These are phyloP conservation scores for Calendula officinalis DNA, from an alignment of 129 eudicot species.

Conservation along the genomic window DNA sequence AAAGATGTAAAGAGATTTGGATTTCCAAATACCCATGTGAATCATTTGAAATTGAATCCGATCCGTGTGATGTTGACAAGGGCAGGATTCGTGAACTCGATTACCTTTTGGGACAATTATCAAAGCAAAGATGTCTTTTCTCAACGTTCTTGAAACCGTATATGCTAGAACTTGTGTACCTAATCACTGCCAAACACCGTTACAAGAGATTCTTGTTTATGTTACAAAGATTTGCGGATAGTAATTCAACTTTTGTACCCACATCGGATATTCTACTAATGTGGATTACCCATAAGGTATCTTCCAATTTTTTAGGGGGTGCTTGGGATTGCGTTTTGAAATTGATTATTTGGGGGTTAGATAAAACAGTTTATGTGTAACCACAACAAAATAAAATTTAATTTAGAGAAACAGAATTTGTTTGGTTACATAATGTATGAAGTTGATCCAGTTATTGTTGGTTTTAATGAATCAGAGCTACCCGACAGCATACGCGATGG, in stretches of 20 bases:
- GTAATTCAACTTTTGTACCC: constrained; percentile 53
- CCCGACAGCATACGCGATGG: constrained; percentile 66
- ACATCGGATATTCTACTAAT: constrained; percentile 77
- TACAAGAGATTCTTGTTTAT: constrained; percentile 64
- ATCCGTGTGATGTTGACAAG: constrained; percentile 14
- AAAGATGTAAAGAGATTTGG: constrained; percentile 84
- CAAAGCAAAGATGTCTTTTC: constrained; percentile 50
- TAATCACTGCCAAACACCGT: constrained; percentile 72
- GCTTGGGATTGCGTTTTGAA: not conserved
- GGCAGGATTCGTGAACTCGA: constrained; percentile 21
- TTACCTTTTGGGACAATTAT: constrained; percentile 46
- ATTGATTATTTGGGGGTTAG: not conserved
- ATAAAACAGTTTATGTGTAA: no score
- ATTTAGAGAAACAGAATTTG: no score
- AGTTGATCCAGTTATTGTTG: constrained; percentile 8
- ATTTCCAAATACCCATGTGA: constrained; percentile 57
- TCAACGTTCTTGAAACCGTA: constrained; percentile 59
- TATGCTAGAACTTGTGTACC: constrained; percentile 69
- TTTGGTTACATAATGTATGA: not conserved
- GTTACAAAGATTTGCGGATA: constrained; percentile 51
- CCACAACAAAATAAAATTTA: no score
- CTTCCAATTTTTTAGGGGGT: not conserved
- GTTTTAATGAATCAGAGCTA: constrained; percentile 68
- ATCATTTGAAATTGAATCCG: constrained; percentile 71
- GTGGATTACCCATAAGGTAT: constrained; percentile 95